Evolutionary conservation across 495 filamentous ascomycete species (phyloP).

Genomic region (Penicillium bovifimosum): DNA sequence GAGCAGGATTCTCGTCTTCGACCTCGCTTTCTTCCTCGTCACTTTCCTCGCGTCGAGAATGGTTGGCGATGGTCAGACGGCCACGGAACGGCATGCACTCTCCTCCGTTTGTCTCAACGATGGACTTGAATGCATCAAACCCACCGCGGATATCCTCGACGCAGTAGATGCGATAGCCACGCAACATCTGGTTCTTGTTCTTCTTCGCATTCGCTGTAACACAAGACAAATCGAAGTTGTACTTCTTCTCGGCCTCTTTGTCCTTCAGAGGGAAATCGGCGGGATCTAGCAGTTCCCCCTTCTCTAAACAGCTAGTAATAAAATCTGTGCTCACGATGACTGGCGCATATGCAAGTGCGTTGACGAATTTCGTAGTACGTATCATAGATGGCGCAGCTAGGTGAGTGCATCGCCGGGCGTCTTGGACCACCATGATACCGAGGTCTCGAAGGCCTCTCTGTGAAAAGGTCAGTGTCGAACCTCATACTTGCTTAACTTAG

Average conservation of each 20-base stretch:
- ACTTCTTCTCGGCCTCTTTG: conserved; percentile 60
- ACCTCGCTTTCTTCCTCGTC: conserved; percentile 38
- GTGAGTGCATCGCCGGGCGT: conserved; percentile 71
- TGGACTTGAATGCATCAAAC: conserved; percentile 73
- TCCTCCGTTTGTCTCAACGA: conserved; percentile 85
- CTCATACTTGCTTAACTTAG: background rate
- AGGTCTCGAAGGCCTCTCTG: conserved; percentile 78
- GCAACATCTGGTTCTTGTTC: conserved; percentile 70
- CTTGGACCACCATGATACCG: conserved; percentile 73
- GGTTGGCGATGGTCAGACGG: conserved; percentile 54
- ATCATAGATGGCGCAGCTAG: conserved; percentile 82
- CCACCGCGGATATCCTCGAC: conserved; percentile 72
- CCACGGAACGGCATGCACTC: conserved; percentile 73
- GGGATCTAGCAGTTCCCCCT: conserved; percentile 54
- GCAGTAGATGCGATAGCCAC: conserved; percentile 70
- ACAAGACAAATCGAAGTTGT: conserved; percentile 60
- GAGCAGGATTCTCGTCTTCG: conserved; percentile 53
- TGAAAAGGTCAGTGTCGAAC: conserved; percentile 18
- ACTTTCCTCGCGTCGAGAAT: conserved; percentile 39
- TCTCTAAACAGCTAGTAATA: conserved; percentile 64
- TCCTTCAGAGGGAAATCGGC: conserved; percentile 64
- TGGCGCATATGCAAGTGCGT: conserved; percentile 72
- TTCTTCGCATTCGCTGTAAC: conserved; percentile 61
- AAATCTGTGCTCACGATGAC: conserved; percentile 71
- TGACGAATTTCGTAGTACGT: conserved; percentile 88